These are phyloP conservation scores for Diplodia corticola DNA, from an alignment of 2,329 filamentous ascomycete species.

Conservation along the genomic window DNA sequence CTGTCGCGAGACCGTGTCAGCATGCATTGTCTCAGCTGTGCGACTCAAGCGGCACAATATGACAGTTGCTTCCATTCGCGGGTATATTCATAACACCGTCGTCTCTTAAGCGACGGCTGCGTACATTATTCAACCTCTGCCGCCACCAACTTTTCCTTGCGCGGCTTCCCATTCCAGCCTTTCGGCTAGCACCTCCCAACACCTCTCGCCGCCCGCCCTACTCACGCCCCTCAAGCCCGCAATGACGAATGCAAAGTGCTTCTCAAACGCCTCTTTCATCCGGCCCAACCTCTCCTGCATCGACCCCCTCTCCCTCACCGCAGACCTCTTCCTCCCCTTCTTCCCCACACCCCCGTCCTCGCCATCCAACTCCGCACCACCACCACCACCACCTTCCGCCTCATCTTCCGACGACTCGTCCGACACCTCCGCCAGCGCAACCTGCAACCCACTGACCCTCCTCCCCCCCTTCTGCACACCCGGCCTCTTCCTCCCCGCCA, in stretches of 20 bases:
- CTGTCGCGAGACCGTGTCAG: too few species aligned
- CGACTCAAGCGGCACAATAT: neutral
- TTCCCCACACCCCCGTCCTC: slow-evolving; percentile 6
- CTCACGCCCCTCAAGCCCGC: slow-evolving; percentile 74
- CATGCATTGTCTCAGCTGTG: neutral
- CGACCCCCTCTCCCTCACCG: slow-evolving; percentile 28
- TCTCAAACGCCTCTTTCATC: slow-evolving; percentile 64
- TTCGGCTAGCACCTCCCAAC: slow-evolving; percentile 82
- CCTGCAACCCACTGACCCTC: slow-evolving; percentile 19
- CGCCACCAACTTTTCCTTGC: neutral
- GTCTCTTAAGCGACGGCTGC: neutral
- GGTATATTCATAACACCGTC: neutral
- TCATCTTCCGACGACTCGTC: slow-evolving; percentile 30
- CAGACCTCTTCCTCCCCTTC: neutral
- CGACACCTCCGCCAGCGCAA: slow-evolving; percentile 16
- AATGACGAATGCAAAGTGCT: slow-evolving; percentile 67
- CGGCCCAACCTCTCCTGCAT: slow-evolving; percentile 57
- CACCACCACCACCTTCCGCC: slow-evolving; percentile 39
- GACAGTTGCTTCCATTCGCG: neutral
- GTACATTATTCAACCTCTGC: neutral
- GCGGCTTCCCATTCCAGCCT: slow-evolving; percentile 61
- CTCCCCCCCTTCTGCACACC: neutral
- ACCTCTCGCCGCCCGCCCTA: slow-evolving; percentile 67
- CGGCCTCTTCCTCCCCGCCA: slow-evolving; percentile 25
- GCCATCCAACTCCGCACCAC: slow-evolving; percentile 31